phyloP scores from a whole-genome alignment of 441 rosid species.

The Populus trichocarpa region DNA sequence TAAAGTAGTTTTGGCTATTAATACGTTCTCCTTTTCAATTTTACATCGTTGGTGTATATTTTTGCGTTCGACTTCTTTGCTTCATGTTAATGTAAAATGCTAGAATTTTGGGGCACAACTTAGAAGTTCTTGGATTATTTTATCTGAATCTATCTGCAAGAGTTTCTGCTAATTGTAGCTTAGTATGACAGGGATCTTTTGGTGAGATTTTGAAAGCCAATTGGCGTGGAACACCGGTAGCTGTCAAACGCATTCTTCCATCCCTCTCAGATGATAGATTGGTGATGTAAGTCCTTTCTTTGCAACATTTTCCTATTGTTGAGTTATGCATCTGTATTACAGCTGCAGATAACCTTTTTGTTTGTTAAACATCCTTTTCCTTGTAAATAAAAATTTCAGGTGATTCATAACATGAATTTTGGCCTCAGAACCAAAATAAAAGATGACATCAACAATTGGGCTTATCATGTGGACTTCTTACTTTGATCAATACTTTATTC shows the following conservation, averaged over 20 bases:
- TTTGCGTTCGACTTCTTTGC: neutral
- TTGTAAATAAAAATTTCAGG: neutral
- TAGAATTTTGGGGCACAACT: neutral
- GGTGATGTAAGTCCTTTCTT: conserved; percentile 68
- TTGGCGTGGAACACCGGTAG: conserved; percentile 99
- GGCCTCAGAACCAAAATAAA: conserved; percentile 7
- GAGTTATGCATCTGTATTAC: neutral
- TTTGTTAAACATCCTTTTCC: neutral
- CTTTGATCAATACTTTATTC: neutral
- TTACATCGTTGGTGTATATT: neutral
- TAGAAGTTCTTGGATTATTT: conserved; percentile 9
- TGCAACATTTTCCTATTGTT: neutral
- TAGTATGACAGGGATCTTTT: conserved; percentile 74
- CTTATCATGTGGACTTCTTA: neutral
- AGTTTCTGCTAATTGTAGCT: conserved; percentile 23
- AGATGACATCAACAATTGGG: conserved; percentile 2
- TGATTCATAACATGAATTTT: neutral
- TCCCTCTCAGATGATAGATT: conserved; percentile 98
- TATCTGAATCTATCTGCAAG: conserved; percentile 3
- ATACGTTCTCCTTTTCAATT: neutral
- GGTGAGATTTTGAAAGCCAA: conserved; percentile 93
- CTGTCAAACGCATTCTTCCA: conserved; percentile 95
- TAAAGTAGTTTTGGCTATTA: neutral
- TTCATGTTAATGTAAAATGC: neutral
- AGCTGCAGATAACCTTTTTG: neutral